phyloP scores from a whole-genome alignment of 495 filamentous ascomycete species.

The Lentithecium fluviatile region DNA sequence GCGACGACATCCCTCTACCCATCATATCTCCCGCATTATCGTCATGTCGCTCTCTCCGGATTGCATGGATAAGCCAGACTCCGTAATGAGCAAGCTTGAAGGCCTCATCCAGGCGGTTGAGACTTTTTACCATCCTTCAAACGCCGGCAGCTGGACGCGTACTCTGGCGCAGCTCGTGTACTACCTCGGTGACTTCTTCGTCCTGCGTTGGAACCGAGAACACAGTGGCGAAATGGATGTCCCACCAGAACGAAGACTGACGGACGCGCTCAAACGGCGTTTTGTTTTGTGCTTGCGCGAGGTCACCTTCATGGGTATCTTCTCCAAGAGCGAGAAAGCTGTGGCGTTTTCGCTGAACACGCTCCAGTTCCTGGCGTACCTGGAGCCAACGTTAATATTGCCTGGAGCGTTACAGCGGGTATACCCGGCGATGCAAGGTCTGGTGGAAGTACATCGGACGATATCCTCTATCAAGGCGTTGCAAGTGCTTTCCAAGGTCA shows the following conservation, averaged over 20 bases:
- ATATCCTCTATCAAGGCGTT: conserved; percentile 89
- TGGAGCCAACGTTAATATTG: conserved; percentile 89
- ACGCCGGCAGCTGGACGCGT: conserved; percentile 88
- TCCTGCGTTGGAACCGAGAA: conserved; percentile 96
- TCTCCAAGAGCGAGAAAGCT: conserved; percentile 86
- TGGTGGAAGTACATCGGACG: conserved; percentile 96
- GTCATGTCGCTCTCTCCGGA: conserved; percentile 88
- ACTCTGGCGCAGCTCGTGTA: conserved; percentile 87
- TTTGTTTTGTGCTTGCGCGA: conserved; percentile 91
- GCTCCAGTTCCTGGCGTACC: conserved; percentile 80
- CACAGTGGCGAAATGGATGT: conserved; percentile 85
- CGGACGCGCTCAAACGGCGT: conserved; percentile 72
- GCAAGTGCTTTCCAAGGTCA: conserved; percentile 82
- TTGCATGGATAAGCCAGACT: conserved; percentile 74
- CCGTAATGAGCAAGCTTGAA: conserved; percentile 81
- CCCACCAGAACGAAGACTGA: conserved; percentile 75
- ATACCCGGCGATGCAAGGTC: conserved; percentile 91
- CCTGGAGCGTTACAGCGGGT: conserved; percentile 93
- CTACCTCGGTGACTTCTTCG: conserved; percentile 93
- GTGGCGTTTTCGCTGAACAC: conserved; percentile 89
- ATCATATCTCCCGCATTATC: conserved; percentile 94
- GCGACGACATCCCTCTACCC: conserved; percentile 85
- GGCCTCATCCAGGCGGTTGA: conserved; percentile 94
- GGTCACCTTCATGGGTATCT: conserved; percentile 97
- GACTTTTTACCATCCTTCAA: conserved; percentile 98